These are phyloP conservation scores for Tilletia horrida DNA, from an alignment of 1,284 basidiomycete genomes.

Conservation along the genomic window DNA sequence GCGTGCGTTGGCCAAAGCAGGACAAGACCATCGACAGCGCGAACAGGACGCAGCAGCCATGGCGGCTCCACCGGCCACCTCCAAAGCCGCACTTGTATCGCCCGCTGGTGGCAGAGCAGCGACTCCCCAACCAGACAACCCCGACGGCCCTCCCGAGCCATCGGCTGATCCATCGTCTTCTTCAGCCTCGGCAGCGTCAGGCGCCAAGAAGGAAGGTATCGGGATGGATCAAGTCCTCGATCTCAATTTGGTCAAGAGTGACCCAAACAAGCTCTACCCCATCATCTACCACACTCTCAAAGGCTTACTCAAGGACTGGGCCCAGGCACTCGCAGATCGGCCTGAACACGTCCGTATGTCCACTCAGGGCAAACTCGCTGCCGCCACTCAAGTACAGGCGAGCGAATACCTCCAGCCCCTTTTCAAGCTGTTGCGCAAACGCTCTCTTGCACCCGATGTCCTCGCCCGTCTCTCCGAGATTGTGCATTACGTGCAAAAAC, in stretches of 20 bases:
- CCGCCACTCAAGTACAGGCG: conserved; percentile 91
- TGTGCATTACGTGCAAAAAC: conserved; percentile 89
- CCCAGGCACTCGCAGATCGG: conserved; percentile 82
- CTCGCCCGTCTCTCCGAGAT: conserved; percentile 87
- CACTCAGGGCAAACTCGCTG: conserved; percentile 85
- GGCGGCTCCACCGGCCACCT: conserved; percentile 32
- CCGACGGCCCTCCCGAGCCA: conserved; percentile 11
- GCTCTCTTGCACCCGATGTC: conserved; percentile 79
- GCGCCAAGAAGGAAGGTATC: conserved; percentile 32
- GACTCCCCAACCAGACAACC: conserved; percentile 45
- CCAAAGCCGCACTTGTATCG: conserved; percentile 18
- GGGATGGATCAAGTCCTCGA: conserved; percentile 51
- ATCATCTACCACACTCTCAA: conserved; percentile 96
- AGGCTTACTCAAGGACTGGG: conserved; percentile 86
- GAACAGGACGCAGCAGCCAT: not conserved
- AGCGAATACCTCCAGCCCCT: conserved; percentile 95
- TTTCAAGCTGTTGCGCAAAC: conserved; percentile 80
- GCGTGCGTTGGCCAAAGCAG: conserved; percentile 74
- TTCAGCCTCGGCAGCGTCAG: conserved; percentile 12
- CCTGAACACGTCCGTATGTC: conserved; percentile 77
- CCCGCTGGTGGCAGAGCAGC: conserved; percentile 60
- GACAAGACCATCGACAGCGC: conserved; percentile 60
- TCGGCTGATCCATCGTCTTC: not conserved
- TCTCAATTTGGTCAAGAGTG: conserved; percentile 75
- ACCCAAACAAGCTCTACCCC: conserved; percentile 94